Conservation (phyloP, 371 early-diverging fungal species). For the Lichtheimia ornata region DNA sequence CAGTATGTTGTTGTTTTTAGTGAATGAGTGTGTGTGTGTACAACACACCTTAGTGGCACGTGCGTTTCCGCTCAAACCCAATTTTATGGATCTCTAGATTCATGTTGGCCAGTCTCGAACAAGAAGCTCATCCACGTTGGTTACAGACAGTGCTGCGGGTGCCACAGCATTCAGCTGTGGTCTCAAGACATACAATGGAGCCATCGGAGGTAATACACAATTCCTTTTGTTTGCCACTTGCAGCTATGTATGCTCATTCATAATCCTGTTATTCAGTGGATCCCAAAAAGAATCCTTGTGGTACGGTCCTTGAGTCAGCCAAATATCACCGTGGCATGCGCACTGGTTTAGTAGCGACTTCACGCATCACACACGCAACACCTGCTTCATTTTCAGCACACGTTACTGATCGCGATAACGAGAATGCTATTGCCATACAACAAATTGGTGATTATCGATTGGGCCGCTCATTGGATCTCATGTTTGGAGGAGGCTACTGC, state of each 20-base stretch:
- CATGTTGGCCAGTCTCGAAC: conserved; percentile 89
- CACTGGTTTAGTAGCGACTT: conserved; percentile 90
- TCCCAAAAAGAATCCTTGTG: conserved; percentile 71
- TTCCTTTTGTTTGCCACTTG: neutral
- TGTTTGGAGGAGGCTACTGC: conserved; percentile 91
- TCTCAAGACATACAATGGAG: conserved; percentile 86
- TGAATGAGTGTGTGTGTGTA: no score
- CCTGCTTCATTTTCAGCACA: conserved; percentile 81
- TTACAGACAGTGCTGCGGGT: conserved; percentile 95
- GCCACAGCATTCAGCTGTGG: conserved; percentile 90
- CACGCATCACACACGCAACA: conserved; percentile 89
- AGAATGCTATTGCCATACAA: conserved; percentile 81
- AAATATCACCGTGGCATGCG: conserved; percentile 65
- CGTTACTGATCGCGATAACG: conserved; percentile 70
- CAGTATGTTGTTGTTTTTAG: conserved; percentile 18
- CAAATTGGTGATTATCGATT: conserved; percentile 83
- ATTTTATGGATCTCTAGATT: conserved; percentile 34
- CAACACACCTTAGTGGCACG: no score
- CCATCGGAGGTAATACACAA: conserved; percentile 61
- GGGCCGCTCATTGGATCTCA: conserved; percentile 76
- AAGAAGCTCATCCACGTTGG: conserved; percentile 69
- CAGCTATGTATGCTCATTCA: no score
- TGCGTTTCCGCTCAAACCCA: neutral
- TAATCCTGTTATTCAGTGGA: conserved; percentile 37
- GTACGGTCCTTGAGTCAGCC: conserved; percentile 90